Conservation (phyloP, 2,329 filamentous ascomycete species). For the Beauveria caledonica region DNA sequence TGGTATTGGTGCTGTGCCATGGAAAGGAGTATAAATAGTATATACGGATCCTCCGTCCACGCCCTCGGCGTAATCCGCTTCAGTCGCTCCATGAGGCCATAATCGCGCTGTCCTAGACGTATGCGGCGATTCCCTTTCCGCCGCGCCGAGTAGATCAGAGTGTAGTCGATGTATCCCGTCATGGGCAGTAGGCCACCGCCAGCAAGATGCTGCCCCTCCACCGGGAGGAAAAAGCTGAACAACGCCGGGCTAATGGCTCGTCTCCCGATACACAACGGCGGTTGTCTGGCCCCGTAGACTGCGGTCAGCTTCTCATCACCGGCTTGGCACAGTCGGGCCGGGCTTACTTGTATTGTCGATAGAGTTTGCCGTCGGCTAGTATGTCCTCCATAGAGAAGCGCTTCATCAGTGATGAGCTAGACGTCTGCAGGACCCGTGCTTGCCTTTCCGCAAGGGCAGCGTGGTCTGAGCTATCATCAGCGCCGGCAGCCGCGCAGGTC, state of each 20-base stretch:
- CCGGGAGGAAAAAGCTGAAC: neutral
- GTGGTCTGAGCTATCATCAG: neutral
- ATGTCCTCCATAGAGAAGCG: neutral
- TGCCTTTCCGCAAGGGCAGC: neutral
- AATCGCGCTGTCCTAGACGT: neutral
- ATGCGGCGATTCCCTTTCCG: neutral
- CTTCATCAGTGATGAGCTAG: neutral
- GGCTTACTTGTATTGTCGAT: neutral
- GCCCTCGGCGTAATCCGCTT: neutral
- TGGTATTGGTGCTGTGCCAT: neutral
- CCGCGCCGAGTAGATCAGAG: neutral
- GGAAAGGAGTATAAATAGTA: neutral
- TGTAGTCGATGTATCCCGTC: neutral
- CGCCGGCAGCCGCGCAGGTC: neutral
- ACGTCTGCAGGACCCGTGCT: neutral
- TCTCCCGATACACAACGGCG: neutral
- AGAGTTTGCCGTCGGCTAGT: neutral
- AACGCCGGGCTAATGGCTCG: neutral
- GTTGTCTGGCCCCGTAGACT: neutral
- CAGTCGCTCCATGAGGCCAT: neutral
- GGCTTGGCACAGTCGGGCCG: neutral
- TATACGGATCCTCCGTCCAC: neutral
- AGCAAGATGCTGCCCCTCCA: neutral
- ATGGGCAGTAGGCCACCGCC: neutral
- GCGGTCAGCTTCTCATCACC: neutral